Base-by-base conservation (phyloP, 176 grass and related monocot genomes). In the Musa acuminata region DNA sequence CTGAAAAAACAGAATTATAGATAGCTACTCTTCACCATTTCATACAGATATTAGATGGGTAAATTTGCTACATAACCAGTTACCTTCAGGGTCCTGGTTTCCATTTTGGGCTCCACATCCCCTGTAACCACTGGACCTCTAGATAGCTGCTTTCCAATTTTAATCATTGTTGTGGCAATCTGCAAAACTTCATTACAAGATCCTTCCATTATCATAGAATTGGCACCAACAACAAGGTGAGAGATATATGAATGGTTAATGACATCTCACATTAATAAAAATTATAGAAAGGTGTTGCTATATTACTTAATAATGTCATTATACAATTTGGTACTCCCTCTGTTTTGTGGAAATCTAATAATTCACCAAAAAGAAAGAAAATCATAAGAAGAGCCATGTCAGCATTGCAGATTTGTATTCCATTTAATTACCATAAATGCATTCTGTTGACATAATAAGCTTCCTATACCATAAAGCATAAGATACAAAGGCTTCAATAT, bases 131-230 rank as follows among this genome's bases (percentile, higher is more conserved):
- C 82, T 8, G 85, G 80, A 55, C 63, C 59, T 85, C 62, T 87
- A 2, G 88, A 91, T 8, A 93, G 73, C 62, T 69, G 48, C 78
- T 93, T 98, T 65, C 88, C 94, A 53, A 72, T 87, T 75, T 93
- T 91, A 77, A 84, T 86, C 94, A 98, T 93, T 73, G 84, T 78
- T 64, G 88, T 86, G 77, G 88, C 84, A 81, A 93, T 91, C 90
- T 98, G 85, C 19, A 82, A 1, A 63, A 64, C 62, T 64, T 72
- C 9, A 48, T 62, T 67, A 49, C 9, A 50, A 51, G 24, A 51
- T 52, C 14, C 14, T 49, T 25, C 49, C n/a, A 51, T 8, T n/a
- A 43, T 29, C 7, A 13, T 11, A 55, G 17, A 25, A 73, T 25
- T 55, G 55, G 11, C 6, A 8, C 11, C 5, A 7, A 73, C 51